These are phyloP conservation scores for Monilinia aucupariae DNA, from an alignment of 2,329 filamentous ascomycete genomes.

Conservation along the genomic window DNA sequence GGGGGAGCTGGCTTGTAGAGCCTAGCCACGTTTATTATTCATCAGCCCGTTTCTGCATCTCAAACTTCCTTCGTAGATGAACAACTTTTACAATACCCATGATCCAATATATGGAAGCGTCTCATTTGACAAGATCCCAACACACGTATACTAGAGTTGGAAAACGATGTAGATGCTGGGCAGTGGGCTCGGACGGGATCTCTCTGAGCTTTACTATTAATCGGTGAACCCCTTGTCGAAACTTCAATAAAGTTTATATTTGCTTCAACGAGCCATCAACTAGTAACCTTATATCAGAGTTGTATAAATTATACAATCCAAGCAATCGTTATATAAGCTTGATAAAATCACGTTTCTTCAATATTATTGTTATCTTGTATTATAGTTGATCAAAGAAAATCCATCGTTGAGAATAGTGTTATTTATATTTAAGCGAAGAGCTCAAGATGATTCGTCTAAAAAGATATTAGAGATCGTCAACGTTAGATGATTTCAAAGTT, in stretches of 20 bases:
- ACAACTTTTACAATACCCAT: not conserved
- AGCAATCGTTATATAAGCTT: too few species aligned
- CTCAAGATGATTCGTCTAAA: too few species aligned
- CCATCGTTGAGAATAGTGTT: too few species aligned
- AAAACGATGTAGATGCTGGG: not conserved
- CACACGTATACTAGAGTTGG: not conserved
- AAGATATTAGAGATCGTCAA: too few species aligned
- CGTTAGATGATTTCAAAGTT: too few species aligned
- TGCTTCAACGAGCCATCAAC: not conserved
- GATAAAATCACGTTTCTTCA: too few species aligned
- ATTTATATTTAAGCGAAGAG: too few species aligned
- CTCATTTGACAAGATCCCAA: not conserved
- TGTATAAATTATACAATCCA: too few species aligned
- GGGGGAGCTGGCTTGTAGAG: not conserved
- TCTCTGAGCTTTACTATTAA: not conserved
- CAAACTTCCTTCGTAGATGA: not conserved
- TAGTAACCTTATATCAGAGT: too few species aligned
- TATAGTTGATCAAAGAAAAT: too few species aligned
- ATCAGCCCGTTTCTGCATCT: slow-evolving; percentile 1
- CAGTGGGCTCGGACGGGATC: slow-evolving; percentile 13
- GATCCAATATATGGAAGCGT: not conserved
- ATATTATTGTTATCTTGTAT: too few species aligned
- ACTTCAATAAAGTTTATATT: not conserved
- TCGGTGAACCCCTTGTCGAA: not conserved
- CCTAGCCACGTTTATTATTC: not conserved